Percentiles rank a stretch among this genome's conserved stretches.
These are phyloP conservation scores for Magnusiomyces fungicola DNA, from an alignment of 1,139 yeast species.

Conservation along the genomic window DNA sequence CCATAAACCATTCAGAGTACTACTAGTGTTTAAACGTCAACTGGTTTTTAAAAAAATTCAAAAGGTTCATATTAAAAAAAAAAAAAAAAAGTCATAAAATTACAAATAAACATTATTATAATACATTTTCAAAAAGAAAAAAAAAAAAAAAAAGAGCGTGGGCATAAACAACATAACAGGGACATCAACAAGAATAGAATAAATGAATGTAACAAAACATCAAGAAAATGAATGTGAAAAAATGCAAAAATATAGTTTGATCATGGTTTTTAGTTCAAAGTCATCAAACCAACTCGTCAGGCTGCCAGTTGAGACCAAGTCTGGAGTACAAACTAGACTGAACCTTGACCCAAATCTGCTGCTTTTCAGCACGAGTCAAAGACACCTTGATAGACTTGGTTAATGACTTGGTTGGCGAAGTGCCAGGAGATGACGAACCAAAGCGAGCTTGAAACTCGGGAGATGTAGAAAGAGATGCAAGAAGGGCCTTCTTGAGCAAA, in stretches of 20 bases:
- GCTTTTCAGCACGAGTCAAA: conserved; percentile 48
- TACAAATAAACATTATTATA: too few relatives aligned
- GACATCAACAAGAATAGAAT: too few relatives aligned
- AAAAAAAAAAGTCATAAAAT: too few relatives aligned
- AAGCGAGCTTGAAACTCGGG: conserved; percentile 25
- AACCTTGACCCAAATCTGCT: conserved; percentile 51
- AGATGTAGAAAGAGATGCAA: conserved; percentile 27
- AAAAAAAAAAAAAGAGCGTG: too few relatives aligned
- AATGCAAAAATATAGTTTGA: not conserved
- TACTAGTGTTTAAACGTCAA: too few relatives aligned
- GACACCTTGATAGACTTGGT: conserved; percentile 23
- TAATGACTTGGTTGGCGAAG: conserved; percentile 5
- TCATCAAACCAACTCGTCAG: conserved; percentile 34
- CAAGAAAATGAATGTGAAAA: not conserved
- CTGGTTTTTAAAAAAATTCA: too few relatives aligned
- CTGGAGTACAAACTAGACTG: conserved; percentile 49
- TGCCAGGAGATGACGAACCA: not conserved
- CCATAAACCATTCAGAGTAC: too few relatives aligned
- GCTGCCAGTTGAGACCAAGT: conserved; percentile 52
- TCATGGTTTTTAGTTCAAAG: not conserved
- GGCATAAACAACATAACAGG: too few relatives aligned
- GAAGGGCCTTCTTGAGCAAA: conserved; percentile 27
- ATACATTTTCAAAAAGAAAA: too few relatives aligned
- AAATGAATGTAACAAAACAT: not conserved
- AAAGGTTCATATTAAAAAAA: too few relatives aligned